Base-by-base conservation (phyloP, 1,284 basidiomycete genomes). In the Neonothopanus nambi region DNA sequence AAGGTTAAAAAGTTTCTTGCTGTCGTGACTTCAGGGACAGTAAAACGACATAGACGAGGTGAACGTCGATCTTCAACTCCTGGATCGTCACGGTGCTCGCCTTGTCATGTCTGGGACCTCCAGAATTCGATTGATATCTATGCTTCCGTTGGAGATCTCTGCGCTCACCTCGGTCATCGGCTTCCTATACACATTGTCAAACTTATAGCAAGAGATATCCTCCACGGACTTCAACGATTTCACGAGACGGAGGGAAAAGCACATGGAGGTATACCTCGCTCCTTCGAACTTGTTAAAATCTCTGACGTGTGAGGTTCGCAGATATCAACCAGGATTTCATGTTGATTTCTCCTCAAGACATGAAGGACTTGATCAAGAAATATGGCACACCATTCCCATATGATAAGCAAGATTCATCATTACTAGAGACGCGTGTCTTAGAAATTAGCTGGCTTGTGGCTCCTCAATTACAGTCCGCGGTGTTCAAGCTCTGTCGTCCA, bases 161-260 rank as follows among this genome's bases (percentile, higher is more conserved):
- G 61, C 39, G 56, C 56, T 21, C 62, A 59, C 24, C 38, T 65
- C 30, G 64, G 63, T 20, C 48, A 58, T 21, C 61, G 59, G 53
- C 58, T 66, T 17, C 64, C 65, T 7, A 52, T 62, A 9, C 61
- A 59, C 48, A 47, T 65, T 18, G 63, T 64, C 24, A 67, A 67
- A 54, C 61, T 65, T 24, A 57, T 67, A 20, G 65, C 65, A 6
- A 55, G 63, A 45, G 65, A 65, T 44, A 57, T 67, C 8, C 57
- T 67, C 44, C 58, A 57, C 9, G 59, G 40, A 23, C 47, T 67
- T 26, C 52, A 59, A 39, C 40, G 58, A 23, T 41, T 63, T 1
- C 57, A 65, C 28, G 51, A 53, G 17, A 49, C 48, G 30, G 39
- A 21, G 13, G 58, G 59, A 12, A 41, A 55, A 23, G 45, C 59